phyloP scores from a whole-genome alignment of 345 rosid genomes.

The Alliaria petiolata region DNA sequence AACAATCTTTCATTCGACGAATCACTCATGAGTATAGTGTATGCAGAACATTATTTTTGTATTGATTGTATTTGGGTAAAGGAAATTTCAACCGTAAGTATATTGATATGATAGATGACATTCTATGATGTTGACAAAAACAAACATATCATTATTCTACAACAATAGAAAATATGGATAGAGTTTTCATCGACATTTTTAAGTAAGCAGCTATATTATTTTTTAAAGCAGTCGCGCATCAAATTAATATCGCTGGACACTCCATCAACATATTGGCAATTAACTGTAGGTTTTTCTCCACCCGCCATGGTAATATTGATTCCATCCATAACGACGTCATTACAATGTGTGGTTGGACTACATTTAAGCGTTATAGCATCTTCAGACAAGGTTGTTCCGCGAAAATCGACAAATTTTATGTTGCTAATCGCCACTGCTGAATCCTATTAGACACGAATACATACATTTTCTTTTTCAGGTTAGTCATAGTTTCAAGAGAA shows the following conservation, averaged over 20 bases:
- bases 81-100: too few species aligned
- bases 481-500: neutral
- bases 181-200: too few species aligned
- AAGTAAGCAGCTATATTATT: too few species aligned
- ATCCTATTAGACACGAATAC: neutral
- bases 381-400: conserved; percentile 1
- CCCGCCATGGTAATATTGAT: conserved; percentile 12
- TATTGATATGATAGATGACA: too few species aligned
- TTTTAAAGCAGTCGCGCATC: neutral
- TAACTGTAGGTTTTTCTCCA: conserved; percentile 9
- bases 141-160: too few species aligned
- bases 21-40: too few species aligned
- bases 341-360: conserved; percentile 11
- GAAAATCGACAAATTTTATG: conserved; percentile 3
- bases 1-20: too few species aligned
- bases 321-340: conserved; percentile 4
- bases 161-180: too few species aligned
- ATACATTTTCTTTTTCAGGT: neutral
- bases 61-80: too few species aligned
- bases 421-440: conserved; percentile 25
- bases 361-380: conserved; percentile 13
- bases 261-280: conserved; percentile 23
- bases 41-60: too few species aligned
- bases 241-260: neutral
- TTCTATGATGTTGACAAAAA: too few species aligned